A percentile compares a stretch with the other conserved stretches of the same genome.
phyloP scores from a whole-genome alignment of 2,329 filamentous ascomycete genomes.

The Dryadomyces quercivorus region DNA sequence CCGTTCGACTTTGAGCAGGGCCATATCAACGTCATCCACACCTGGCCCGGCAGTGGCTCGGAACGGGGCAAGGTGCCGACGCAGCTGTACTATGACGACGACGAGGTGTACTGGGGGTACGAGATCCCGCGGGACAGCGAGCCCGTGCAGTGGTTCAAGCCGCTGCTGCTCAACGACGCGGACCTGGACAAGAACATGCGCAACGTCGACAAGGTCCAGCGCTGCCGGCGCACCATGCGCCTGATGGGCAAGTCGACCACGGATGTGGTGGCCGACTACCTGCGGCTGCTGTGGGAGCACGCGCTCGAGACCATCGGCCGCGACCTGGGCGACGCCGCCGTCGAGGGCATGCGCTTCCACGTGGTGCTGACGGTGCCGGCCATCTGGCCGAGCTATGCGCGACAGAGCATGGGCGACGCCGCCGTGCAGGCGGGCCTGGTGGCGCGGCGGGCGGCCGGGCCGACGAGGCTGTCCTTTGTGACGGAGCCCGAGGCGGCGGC shows the following conservation, averaged over 20 bases:
- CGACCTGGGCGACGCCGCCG: constrained; percentile 9
- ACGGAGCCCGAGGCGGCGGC: constrained; percentile 34
- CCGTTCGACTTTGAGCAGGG: constrained; percentile 7
- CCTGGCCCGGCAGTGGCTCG: constrained; percentile 12
- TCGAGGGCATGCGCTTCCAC: constrained; percentile 17
- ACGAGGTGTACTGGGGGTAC: constrained; percentile 10
- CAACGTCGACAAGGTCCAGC: constrained; percentile 4
- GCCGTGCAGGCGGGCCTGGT: constrained; percentile 24
- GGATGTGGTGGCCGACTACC: constrained; percentile 21
- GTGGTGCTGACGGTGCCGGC: constrained; percentile 31
- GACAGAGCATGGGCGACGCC: constrained; percentile 24
- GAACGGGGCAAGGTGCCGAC: constrained; percentile 10
- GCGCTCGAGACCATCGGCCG: constrained; percentile 13
- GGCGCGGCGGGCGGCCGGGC: constrained; percentile 10
- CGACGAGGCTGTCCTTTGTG: constrained; percentile 23
- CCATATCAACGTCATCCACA: constrained; percentile 8
- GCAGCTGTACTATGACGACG: constrained; percentile 6
- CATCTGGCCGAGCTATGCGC: constrained; percentile 30
- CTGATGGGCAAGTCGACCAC: constrained; percentile 9
- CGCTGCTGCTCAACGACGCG: constrained; percentile 7
- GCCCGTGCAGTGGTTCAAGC: constrained; percentile 11
- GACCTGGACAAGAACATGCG: constrained; percentile 6
- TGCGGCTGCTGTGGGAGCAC: constrained; percentile 23
- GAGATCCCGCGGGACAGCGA: constrained; percentile 7
- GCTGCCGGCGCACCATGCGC: constrained; percentile 4